Evolutionary conservation across 768 basidiomycete genomes (phyloP), one percentile per base, ranked within the genome.

Genomic region (Strobilomyces confusus): DNA sequence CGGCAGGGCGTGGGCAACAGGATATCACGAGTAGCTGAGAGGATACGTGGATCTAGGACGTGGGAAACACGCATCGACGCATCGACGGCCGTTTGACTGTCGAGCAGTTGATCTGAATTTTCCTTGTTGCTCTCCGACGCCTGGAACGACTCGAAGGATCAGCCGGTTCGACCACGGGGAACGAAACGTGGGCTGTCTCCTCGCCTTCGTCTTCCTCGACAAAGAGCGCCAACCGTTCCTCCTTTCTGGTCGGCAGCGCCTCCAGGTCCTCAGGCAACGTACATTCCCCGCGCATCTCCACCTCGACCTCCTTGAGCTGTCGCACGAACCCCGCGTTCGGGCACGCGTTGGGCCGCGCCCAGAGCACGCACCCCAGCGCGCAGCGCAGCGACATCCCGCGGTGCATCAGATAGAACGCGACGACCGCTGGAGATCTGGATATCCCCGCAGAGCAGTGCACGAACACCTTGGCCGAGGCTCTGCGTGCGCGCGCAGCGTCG

Each of bases 381-480:
- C 47, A 45, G 17, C 22, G 48, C 46, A 58, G 25, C 1, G 57
- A 40, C 43, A 58, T 44, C 42, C 13, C 36, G 9, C 57, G 19
- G 23, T 44, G 50, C 36, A 58, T 38, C n/a, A 48, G 23, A 37
- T 57, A 57, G 17, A 45, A 56, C 5, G 44, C 26, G 8, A 57
- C 54, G 43, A 53, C 11, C 3, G 47, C 26, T 0, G 57, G 57
- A 1, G 57, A 54, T 5, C 47, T 57, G 23, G 57, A 58, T n/a
- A 55, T 59, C 30, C 51, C 57, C 13, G 57, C 57, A 1, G 20
- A 48, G 26, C 56, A 57, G 11, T 59, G 51, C 1, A 59, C 41
- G 15, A 58, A 43, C n/a, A 58, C 33, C 19, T 44, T 58, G 40
- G 12, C 25, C 1, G 44, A 13, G 25, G 20, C 36, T 26, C 46